These are phyloP conservation scores for Trichoderma cornu-damae DNA, from an alignment of 2,329 filamentous ascomycete genomes.

Conservation along the genomic window DNA sequence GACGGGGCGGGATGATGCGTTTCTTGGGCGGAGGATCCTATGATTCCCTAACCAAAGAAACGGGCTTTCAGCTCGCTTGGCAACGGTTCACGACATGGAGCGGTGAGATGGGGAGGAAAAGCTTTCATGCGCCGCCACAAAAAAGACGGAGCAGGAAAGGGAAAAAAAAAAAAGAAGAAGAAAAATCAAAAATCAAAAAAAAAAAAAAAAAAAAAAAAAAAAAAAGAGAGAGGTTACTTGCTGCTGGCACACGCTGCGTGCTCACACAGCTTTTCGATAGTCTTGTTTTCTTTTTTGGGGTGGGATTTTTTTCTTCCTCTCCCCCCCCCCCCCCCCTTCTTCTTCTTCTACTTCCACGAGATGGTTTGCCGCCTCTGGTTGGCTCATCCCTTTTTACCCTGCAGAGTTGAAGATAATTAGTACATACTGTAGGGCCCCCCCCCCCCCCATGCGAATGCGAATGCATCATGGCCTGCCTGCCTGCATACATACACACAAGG, in stretches of 20 bases:
- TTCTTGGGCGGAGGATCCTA: conserved; percentile 6
- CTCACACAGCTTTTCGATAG: conserved; percentile 17
- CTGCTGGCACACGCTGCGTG: background rate
- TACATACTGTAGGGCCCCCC: too few species aligned
- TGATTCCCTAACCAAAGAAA: conserved; percentile 8
- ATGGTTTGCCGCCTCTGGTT: conserved; percentile 5
- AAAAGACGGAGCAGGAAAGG: background rate
- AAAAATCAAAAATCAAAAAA: too few species aligned
- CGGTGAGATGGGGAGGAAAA: conserved; percentile 15
- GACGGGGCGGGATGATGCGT: conserved; percentile 1
- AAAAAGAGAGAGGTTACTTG: background rate
- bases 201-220: too few species aligned
- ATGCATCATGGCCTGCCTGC: conserved; percentile 15
- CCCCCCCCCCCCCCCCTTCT: too few species aligned
- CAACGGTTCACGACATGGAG: conserved; percentile 13
- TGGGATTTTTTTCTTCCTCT: too few species aligned
- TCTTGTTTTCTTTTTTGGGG: too few species aligned
- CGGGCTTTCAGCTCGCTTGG: conserved; percentile 19
- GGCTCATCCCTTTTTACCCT: background rate
- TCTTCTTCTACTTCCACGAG: background rate
- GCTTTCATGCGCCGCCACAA: conserved; percentile 1
- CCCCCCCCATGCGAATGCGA: too few species aligned
- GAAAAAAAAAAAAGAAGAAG: too few species aligned
- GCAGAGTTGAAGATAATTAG: background rate
- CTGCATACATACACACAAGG: conserved; percentile 8